Base-by-base conservation (phyloP, 768 basidiomycete genomes). In the Chalciporus sphaerocephalus region DNA sequence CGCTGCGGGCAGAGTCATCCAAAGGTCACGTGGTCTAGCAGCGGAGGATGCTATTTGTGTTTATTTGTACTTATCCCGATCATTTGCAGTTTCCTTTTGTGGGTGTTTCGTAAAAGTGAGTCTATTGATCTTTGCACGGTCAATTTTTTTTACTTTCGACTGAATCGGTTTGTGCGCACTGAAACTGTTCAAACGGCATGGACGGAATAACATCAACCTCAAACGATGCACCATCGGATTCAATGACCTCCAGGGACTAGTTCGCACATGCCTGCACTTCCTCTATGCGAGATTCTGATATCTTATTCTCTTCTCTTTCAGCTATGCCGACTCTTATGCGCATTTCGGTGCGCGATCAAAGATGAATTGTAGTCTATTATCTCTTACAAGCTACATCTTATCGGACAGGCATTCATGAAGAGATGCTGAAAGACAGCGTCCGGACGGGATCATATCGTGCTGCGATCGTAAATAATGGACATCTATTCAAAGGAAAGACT, bases 391-490 rank as follows among this genome's bases (percentile, higher is more conserved):
- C 30, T 37, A 6, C 18, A 15, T 52, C 17, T 48, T 20, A 23
- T 51, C 10, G 28, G 17, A 44, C 57, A 96, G 92, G 93, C 47
- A 96, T 97, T 57, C 94, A 97, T 66, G 94, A 98, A 71, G 96
- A 99, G 73, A 99, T 99, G 96, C 71, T 99, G 67, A 99, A 99
- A 70, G 96, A 99, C 70, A 71, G 74, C 30, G 92, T 99, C 55
- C 86, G 96, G 51, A 99, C 96, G 36, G 83, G 92, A 25, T 91
- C 93, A 34, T 99, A 99, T 78, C 86, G 91, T 54, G 77, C 83
- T 48, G 92, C 94, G 51, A 98, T 99, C 75, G 69, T 93, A 66
- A 86, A 94, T 74, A 98, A 97, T 68, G 73, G 78, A 9, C 93
- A 97, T 68, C 72, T 99, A 36, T 99, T 99, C 83, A 87, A 92